A percentile compares a stretch with the other conserved stretches of the same genome.
Evolutionary conservation across 148 eudicot genomes (phyloP).

Genomic region (Rhododendron kiyosumense): DNA sequence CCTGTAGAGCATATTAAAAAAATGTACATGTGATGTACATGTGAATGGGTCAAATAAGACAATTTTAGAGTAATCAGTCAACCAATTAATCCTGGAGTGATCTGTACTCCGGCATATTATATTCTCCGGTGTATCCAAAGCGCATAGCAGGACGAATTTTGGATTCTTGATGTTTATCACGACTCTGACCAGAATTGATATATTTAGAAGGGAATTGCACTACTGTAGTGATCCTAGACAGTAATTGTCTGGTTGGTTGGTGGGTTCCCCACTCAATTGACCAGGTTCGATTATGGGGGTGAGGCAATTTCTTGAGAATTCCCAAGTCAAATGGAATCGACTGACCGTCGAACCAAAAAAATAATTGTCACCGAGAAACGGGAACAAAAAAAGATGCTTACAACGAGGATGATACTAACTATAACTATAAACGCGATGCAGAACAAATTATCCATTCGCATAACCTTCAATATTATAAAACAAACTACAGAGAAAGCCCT

Average conservation of each 20-base stretch:
- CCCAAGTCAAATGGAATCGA: too few species aligned
- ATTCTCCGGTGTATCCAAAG: neutral
- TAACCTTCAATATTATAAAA: neutral
- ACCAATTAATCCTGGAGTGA: neutral
- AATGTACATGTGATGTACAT: neutral
- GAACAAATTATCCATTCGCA: neutral
- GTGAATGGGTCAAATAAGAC: neutral
- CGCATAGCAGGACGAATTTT: neutral
- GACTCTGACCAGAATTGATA: neutral
- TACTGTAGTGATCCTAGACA: neutral
- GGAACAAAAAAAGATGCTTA: neutral
- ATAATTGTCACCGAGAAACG: too few species aligned
- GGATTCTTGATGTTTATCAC: neutral
- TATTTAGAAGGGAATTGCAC: neutral
- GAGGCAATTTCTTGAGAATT: neutral
- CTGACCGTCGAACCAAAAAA: neutral
- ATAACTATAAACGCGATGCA: neutral
- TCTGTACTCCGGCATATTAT: neutral
- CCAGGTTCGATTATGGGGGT: neutral
- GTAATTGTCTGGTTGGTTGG: neutral
- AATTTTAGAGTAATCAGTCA: neutral
- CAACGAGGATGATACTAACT: neutral
- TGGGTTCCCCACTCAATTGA: neutral
- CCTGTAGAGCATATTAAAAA: neutral
- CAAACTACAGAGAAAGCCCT: neutral